Evolutionary conservation across 2,329 filamentous ascomycete species (phyloP), one percentile per base, ranked within the genome.

Genomic region (Hypoxylon rubiginosum): DNA sequence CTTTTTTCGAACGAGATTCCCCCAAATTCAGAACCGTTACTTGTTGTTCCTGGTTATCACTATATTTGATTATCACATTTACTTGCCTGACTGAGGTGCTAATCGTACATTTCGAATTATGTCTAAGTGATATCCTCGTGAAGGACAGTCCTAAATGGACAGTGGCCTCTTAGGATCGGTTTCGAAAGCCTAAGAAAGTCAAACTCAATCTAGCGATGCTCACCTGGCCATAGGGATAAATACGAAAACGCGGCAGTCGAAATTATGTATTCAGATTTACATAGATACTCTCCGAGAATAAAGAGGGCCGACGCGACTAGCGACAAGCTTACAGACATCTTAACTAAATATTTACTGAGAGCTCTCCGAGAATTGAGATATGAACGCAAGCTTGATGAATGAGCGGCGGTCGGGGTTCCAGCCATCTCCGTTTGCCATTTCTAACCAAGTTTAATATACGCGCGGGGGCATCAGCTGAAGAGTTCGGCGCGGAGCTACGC

Each of bases 1-100:
- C 49, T 56, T 36, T 36, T 67, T 64, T 36, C 10, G 61, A 50
- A 60, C 61, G 58, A 68, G 65, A 65, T 68, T 70, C 67, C 67
- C 64, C 61, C 50, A 54, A 65, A 62, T 49, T 54, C 26, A 67
- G 36, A 54, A 57, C 17, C 60, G 53, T 57, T 49, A 45, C 62
- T 58, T 50, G 36, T 60, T 21, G 34, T 66, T 58, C n/a, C 13
- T 53, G 21, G 15, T 26, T 43, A 24, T 24, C 21, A 24, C 45
- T 13, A 11, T 24, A 30, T 10, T 30, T 30, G 46, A 28, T 10
- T 36, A 11, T 46, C 1, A 26, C 15, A 50, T 50, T 48, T 26
- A 17, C 19, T 48, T 24, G 21, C 11, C 21, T 15, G 24, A 26
- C 41, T 2, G 3, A 2, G 2, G 17, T 45, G 11, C 41, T 48